These are phyloP conservation scores for Prillingera fragicola DNA, from an alignment of 1,284 basidiomycete genomes.

Conservation along the genomic window DNA sequence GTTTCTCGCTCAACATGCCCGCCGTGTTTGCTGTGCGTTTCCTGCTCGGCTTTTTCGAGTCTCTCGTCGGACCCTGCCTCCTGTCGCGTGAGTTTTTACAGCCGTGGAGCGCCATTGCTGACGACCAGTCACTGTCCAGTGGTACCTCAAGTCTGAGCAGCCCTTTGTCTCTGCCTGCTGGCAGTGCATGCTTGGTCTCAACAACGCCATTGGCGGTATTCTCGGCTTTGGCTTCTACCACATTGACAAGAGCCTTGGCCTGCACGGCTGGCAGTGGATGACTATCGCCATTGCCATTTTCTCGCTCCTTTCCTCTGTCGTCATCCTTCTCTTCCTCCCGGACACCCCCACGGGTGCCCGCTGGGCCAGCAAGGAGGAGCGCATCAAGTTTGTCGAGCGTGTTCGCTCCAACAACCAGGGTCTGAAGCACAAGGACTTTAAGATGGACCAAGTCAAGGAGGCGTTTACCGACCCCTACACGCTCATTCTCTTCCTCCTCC, in stretches of 20 bases:
- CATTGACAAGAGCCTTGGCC: not conserved
- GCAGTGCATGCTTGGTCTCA: conserved; percentile 7
- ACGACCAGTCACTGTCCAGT: conserved; percentile 15
- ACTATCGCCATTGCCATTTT: not conserved
- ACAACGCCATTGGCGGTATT: not conserved
- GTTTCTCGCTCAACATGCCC: conserved; percentile 4
- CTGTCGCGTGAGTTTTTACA: not conserved
- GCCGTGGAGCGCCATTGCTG: not conserved
- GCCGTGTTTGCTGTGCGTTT: conserved; percentile 3
- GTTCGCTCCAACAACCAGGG: conserved; percentile 33
- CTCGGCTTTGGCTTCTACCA: conserved; percentile 1
- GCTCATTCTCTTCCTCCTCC: conserved; percentile 3
- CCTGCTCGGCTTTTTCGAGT: conserved; percentile 5
- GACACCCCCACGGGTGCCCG: conserved; percentile 25
- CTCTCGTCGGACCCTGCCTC: conserved; percentile 3
- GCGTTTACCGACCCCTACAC: conserved; percentile 19
- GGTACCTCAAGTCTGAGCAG: conserved; percentile 16
- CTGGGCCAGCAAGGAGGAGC: conserved; percentile 27
- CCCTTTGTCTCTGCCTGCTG: conserved; percentile 14
- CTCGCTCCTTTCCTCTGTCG: conserved; percentile 3
- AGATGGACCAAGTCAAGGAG: conserved; percentile 27
- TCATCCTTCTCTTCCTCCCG: conserved; percentile 27
- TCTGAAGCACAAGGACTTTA: conserved; percentile 21
- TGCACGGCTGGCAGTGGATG: conserved; percentile 4
- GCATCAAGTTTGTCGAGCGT: conserved; percentile 25